A percentile compares a stretch with the other conserved stretches of the same genome.
Evolutionary conservation across 2,329 filamentous ascomycete genomes (phyloP).

Genomic region (Fusarium decemcellulare): DNA sequence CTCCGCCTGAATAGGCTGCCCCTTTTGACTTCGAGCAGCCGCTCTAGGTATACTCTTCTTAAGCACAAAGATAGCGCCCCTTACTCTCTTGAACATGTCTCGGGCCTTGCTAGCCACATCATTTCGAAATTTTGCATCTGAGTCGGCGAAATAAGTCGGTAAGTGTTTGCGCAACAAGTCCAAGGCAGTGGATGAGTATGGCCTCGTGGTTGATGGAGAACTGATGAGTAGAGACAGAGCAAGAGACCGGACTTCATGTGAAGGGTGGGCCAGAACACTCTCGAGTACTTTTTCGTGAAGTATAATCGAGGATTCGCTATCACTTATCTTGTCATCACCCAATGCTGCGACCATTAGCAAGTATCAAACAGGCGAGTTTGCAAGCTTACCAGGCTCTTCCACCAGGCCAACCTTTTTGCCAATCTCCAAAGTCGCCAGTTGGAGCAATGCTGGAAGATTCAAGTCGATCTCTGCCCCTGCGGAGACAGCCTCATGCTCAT

Average conservation of each 20-base stretch:
- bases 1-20: slow-evolving; percentile 28
- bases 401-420: slow-evolving; percentile 80
- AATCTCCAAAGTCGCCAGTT: slow-evolving; percentile 77
- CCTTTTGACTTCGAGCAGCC: slow-evolving; percentile 54
- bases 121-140: slow-evolving; percentile 88
- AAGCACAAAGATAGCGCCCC: slow-evolving; percentile 74
- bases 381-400: slow-evolving; percentile 71
- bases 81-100: slow-evolving; percentile 82
- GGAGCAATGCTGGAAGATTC: slow-evolving; percentile 69
- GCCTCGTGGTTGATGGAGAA: slow-evolving; percentile 80
- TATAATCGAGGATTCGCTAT: slow-evolving; percentile 48
- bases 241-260: slow-evolving; percentile 79
- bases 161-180: slow-evolving; percentile 75
- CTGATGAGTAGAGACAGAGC: slow-evolving; percentile 85
- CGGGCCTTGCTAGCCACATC: slow-evolving; percentile 83
- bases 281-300: slow-evolving; percentile 63
- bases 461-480: slow-evolving; percentile 61
- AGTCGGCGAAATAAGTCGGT: slow-evolving; percentile 82
- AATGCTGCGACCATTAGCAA: slow-evolving; percentile 48
- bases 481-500: slow-evolving; percentile 62
- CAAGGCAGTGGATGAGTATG: slow-evolving; percentile 76
- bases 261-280: slow-evolving; percentile 67
- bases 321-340: slow-evolving; percentile 31
- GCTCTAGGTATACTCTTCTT: slow-evolving; percentile 59
- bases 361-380: background rate